A percentile compares a stretch with the other conserved stretches of the same genome.
Conservation (phyloP, 2,329 filamentous ascomycete genomes). For the Beauveria bassiana region DNA sequence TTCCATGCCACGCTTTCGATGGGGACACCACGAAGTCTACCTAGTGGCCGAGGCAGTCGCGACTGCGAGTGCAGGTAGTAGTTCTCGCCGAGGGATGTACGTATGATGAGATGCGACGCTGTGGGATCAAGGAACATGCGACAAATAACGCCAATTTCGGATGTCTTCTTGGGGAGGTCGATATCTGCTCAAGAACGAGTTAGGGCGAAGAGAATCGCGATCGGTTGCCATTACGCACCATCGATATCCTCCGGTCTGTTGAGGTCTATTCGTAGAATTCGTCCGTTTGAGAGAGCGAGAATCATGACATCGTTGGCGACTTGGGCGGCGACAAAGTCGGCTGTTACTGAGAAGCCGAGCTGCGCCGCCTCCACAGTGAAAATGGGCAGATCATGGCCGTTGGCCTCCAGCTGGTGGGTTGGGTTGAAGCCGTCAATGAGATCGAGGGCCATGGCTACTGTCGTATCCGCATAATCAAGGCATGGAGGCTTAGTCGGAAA, state of each 20-base stretch:
- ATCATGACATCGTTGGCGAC: slow-evolving; percentile 96
- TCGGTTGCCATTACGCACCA: slow-evolving; percentile 40
- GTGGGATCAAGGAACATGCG: slow-evolving; percentile 97
- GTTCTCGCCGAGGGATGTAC: slow-evolving; percentile 87
- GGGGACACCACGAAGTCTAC: slow-evolving; percentile 73
- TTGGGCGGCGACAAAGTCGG: slow-evolving; percentile 92
- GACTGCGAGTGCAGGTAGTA: slow-evolving; percentile 97
- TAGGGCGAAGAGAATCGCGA: background rate
- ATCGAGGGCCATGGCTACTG: slow-evolving; percentile 28
- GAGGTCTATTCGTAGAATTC: slow-evolving; percentile 88
- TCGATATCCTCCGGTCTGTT: slow-evolving; percentile 94
- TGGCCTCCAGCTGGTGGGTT: slow-evolving; percentile 48
- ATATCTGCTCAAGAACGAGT: slow-evolving; percentile 58
- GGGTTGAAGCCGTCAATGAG: slow-evolving; percentile 60
- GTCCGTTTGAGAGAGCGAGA: slow-evolving; percentile 81
- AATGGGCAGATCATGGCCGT: slow-evolving; percentile 66
- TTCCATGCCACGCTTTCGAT: slow-evolving; percentile 95
- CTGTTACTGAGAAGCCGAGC: slow-evolving; percentile 87
- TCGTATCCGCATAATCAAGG: background rate
- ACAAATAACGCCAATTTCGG: slow-evolving; percentile 85
- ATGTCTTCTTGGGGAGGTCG: slow-evolving; percentile 86
- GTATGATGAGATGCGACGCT: slow-evolving; percentile 86
- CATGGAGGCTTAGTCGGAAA: background rate
- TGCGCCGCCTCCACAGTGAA: slow-evolving; percentile 91
- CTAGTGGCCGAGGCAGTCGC: slow-evolving; percentile 73